Percentiles rank a stretch among this genome's conserved stretches.
phyloP scores from a whole-genome alignment of 2,329 filamentous ascomycete species.

The Cladophialophora exuberans region DNA sequence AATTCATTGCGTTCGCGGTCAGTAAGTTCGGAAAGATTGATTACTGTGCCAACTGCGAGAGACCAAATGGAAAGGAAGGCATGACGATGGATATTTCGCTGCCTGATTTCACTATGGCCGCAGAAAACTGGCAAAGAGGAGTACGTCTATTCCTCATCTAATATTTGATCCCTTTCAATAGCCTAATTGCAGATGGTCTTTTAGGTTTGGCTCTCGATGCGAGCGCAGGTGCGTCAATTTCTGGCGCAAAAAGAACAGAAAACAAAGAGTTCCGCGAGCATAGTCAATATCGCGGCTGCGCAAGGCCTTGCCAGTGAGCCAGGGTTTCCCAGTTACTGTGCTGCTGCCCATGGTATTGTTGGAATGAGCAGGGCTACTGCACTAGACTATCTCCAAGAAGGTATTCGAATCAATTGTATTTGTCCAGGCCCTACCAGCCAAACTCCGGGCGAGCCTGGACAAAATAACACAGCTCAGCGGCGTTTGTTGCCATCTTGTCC shows the following conservation, averaged over 20 bases:
- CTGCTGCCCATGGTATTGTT: conserved; percentile 18
- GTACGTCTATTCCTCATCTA: conserved; percentile 23
- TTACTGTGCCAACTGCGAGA: conserved; percentile 36
- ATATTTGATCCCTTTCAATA: conserved; percentile 28
- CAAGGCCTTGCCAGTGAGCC: conserved; percentile 49
- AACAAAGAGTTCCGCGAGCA: conserved; percentile 45
- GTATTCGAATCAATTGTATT: conserved; percentile 48
- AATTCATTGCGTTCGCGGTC: conserved; percentile 59
- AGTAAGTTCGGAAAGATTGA: conserved; percentile 53
- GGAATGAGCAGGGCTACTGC: conserved; percentile 58
- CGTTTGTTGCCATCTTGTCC: conserved; percentile 10
- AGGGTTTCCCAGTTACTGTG: conserved; percentile 9
- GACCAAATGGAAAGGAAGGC: conserved; percentile 16
- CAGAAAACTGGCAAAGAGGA: not conserved
- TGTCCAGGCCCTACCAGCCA: conserved; percentile 49
- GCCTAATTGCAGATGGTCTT: conserved; percentile 20
- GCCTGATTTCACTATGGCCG: not conserved
- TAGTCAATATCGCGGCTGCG: conserved; percentile 58
- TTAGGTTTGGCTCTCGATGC: conserved; percentile 62
- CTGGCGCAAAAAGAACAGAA: conserved; percentile 59
- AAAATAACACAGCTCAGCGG: not conserved
- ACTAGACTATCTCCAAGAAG: conserved; percentile 52
- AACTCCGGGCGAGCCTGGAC: conserved; percentile 23
- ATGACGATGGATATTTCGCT: not conserved
- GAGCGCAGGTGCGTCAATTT: conserved; percentile 47